phyloP scores from a whole-genome alignment of 192 early-diverging fungal genomes.

The Linnemannia hyalina region DNA sequence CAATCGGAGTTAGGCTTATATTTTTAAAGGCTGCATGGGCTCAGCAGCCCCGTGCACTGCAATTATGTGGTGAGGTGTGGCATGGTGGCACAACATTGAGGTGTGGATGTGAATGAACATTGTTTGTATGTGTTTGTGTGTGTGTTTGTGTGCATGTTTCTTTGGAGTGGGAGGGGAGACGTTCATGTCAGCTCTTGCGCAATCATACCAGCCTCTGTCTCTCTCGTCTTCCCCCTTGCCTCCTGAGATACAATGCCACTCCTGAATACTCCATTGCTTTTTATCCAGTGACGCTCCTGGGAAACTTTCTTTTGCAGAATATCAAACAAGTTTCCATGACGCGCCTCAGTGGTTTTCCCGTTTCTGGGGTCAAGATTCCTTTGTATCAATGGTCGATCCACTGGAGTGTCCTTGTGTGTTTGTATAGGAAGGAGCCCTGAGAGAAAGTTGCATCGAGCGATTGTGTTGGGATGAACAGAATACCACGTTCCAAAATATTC shows the following conservation, averaged over 20 bases:
- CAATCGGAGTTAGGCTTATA: neutral
- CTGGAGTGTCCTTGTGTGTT: neutral
- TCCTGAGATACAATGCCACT: neutral
- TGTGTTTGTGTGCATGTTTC: neutral
- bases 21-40: neutral
- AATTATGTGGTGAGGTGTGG: neutral
- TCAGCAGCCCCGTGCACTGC: neutral
- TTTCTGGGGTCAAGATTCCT: neutral
- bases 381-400: neutral
- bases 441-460: neutral
- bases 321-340: neutral
- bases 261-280: neutral
- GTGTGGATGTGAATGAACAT: neutral
- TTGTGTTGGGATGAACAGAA: neutral
- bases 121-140: neutral
- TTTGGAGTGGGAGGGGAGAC: neutral
- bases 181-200: neutral
- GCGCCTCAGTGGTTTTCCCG: neutral
- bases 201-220: neutral
- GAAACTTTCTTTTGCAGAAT: neutral
- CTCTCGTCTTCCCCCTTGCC: neutral
- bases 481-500: neutral
- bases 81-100: neutral
- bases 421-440: neutral
- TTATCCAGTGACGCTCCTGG: neutral